A percentile compares a stretch with the other conserved stretches of the same genome.
These are phyloP conservation scores for Phaeophleospora eucalypticola DNA, from an alignment of 2,329 filamentous ascomycete genomes.

Conservation along the genomic window DNA sequence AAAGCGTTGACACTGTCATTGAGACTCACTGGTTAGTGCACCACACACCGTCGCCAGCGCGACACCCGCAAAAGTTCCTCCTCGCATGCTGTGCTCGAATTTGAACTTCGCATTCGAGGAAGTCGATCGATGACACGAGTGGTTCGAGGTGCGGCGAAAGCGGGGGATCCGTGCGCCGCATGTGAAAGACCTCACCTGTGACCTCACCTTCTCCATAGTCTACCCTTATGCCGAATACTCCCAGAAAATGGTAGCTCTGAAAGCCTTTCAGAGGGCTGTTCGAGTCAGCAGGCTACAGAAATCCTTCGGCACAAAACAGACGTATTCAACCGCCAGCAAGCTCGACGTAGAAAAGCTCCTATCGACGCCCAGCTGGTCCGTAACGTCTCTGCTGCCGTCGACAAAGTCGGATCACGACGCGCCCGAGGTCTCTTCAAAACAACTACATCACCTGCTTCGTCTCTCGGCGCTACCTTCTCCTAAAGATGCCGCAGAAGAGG, in stretches of 20 bases:
- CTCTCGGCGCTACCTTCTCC: constrained; percentile 83
- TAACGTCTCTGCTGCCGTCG: constrained; percentile 65
- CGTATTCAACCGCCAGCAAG: constrained; percentile 4
- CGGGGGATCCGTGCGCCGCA: neutral
- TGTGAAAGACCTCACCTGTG: constrained; percentile 2
- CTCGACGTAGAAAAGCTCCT: constrained; percentile 46
- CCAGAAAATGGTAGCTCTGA: neutral
- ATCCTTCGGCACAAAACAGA: no score
- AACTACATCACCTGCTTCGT: constrained; percentile 79
- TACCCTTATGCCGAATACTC: constrained; percentile 4
- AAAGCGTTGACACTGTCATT: neutral
- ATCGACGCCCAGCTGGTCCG: constrained; percentile 75
- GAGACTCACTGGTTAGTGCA: constrained; percentile 18
- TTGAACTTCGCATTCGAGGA: neutral
- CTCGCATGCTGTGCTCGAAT: constrained; percentile 8
- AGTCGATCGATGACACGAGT: no score
- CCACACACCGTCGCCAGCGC: constrained; percentile 14
- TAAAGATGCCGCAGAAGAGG: constrained; percentile 57
- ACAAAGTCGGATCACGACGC: constrained; percentile 27
- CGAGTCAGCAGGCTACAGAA: neutral
- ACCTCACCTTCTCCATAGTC: neutral
- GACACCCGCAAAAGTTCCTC: constrained; percentile 6
- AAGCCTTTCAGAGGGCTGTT: neutral
- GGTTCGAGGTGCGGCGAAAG: constrained; percentile 1
- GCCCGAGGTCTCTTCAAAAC: constrained; percentile 55